Base-by-base conservation (phyloP, 2,329 filamentous ascomycete genomes). In the Pezicula carpinea region DNA sequence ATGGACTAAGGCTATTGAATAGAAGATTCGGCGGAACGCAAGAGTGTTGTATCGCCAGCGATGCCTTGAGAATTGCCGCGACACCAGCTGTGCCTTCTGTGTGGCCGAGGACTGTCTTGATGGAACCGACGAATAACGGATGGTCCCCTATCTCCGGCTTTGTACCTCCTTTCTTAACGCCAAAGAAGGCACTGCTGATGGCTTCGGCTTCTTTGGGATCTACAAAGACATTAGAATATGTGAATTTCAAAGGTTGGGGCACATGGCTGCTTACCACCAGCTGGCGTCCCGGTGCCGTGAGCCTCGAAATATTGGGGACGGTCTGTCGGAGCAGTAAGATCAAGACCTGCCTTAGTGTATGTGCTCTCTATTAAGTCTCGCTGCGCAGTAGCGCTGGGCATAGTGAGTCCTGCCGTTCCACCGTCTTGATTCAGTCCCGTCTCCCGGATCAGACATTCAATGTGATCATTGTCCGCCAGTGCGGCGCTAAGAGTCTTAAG, bases 391-490 rank as follows among this genome's bases (percentile, higher is more conserved):
- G 63, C 58, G 41, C 65, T 79, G 0, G 79, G 79, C 59, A 76
- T 68, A 0, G 77, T 80, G 51, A 81, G 73, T 0, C 76, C 76
- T 15, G 56, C 67, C 0, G 79, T 82, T 15, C 69, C 65, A 3
- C 82, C 82, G 54, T 85, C 80, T 49, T 77, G 74, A 49, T 80
- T 81, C 32, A 74, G 66, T 1, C 66, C 65, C 0, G 70, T 76
- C 5, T 68, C 74, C 14, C 75, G 69, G 45, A 82, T 74, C 19
- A 81, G 22, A 23, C 22, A 23, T 5, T 5, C 8, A 23, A 23
- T 23, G 5, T 23, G 5, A 23, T 23, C 22, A 23, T 8, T 8
- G 8, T 23, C 22, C 8, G 5, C 22, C 22, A 23, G 5, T 5
- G 22, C 22, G 8, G 5, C 8, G 8, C 22, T 5, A 8, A 23